Evolutionary conservation across 164 flowering plant species (phyloP).

Genomic region (Umbellularia californica): DNA sequence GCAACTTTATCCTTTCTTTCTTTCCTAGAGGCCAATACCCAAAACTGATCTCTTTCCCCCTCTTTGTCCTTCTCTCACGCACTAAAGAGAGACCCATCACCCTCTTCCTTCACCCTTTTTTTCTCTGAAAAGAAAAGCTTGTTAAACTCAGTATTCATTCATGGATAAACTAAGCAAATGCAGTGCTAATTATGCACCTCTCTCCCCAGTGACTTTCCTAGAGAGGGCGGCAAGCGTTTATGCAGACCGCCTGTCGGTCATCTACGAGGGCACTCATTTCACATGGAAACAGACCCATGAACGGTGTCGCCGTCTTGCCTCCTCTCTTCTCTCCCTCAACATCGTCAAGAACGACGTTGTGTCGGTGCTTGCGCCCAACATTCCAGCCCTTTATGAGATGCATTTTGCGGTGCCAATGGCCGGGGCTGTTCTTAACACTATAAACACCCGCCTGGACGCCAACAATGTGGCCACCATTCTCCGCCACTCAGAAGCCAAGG

Average conservation of each 20-base stretch:
- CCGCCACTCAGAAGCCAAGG: conserved; percentile 72
- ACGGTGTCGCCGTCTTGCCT: conserved; percentile 33
- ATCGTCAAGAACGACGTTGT: not conserved
- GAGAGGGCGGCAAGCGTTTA: conserved; percentile 26
- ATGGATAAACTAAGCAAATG: conserved; percentile 39
- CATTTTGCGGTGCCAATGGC: conserved; percentile 97
- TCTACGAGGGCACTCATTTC: conserved; percentile 21
- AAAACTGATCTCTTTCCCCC: not conserved
- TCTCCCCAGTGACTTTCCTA: conserved; percentile 38
- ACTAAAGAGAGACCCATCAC: no score
- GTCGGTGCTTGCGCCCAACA: conserved; percentile 84
- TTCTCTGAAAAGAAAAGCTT: not conserved
- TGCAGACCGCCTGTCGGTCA: conserved; percentile 25
- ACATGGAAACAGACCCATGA: conserved; percentile 33
- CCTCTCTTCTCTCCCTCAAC: conserved; percentile 15
- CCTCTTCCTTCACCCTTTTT: not conserved
- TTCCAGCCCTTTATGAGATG: conserved; percentile 90
- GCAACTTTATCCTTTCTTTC: not conserved
- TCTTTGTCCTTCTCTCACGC: not conserved
- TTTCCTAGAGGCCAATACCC: not conserved
- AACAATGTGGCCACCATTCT: conserved; percentile 60
- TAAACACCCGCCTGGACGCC: conserved; percentile 75
- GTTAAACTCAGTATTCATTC: not conserved
- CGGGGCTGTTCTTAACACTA: conserved; percentile 76
- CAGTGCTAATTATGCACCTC: conserved; percentile 27